These are phyloP conservation scores for Hebeloma cylindrosporum DNA, from an alignment of 768 basidiomycete genomes.

Conservation along the genomic window DNA sequence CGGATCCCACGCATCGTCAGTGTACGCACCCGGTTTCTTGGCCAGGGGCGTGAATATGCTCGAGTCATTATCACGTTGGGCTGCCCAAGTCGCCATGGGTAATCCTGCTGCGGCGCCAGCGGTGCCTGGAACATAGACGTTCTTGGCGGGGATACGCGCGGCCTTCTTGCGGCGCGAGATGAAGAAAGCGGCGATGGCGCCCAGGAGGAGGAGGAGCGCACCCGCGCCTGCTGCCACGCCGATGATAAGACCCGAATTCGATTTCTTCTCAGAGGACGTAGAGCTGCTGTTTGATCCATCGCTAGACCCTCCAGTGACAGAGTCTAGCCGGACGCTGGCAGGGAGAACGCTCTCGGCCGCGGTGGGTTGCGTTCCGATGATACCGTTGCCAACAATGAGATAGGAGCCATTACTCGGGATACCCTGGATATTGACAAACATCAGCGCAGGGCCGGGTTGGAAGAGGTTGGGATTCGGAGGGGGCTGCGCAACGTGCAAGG, in stretches of 20 bases:
- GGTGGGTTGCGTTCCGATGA: constrained; percentile 67
- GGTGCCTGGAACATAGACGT: constrained; percentile 4
- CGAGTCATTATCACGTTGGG: constrained; percentile 38
- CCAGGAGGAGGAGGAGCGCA: constrained; percentile 49
- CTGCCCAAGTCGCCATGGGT: constrained; percentile 6
- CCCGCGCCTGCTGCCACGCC: constrained; percentile 54
- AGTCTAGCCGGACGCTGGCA: constrained; percentile 41
- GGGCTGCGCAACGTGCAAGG: constrained; percentile 77
- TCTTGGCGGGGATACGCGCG: constrained; percentile 25
- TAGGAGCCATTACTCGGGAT: constrained; percentile 78
- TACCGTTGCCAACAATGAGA: constrained; percentile 78
- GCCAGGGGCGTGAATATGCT: constrained; percentile 64
- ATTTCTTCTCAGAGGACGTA: background rate
- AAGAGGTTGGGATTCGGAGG: constrained; percentile 85
- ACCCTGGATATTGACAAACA: constrained; percentile 83
- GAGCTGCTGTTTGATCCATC: constrained; percentile 14
- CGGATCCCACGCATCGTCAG: constrained; percentile 56
- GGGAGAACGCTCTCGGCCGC: constrained; percentile 46
- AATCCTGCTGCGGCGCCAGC: constrained; percentile 5
- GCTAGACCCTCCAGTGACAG: constrained; percentile 8
- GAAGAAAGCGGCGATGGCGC: constrained; percentile 50
- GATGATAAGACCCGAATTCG: constrained; percentile 44
- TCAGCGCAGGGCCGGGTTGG: constrained; percentile 83
- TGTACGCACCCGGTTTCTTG: constrained; percentile 32
- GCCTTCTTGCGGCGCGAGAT: constrained; percentile 51